Percentiles rank a stretch among this genome's conserved stretches.
Evolutionary conservation across 2,329 filamentous ascomycete genomes (phyloP).

Genomic region (Biscogniauxia sp.): DNA sequence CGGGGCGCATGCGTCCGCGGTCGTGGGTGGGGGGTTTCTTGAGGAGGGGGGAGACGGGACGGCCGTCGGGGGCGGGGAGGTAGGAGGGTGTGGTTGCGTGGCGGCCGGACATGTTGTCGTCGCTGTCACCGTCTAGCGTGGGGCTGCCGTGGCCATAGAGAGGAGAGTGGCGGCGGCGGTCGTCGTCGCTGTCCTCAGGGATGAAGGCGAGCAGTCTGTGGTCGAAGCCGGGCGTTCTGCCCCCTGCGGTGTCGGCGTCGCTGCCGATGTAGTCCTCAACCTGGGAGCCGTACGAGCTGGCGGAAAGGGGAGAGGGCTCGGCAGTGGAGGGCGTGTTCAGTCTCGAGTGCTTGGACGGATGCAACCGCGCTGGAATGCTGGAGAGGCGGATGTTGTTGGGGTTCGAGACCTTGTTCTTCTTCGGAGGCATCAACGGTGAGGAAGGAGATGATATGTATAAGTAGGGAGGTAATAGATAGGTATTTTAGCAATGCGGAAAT

Average conservation of each 20-base stretch:
- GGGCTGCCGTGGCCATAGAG: conserved; percentile 3
- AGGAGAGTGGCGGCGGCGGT: conserved; percentile 5
- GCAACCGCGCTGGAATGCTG: conserved; percentile 23
- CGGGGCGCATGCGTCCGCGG: conserved; percentile 26
- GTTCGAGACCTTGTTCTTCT: conserved; percentile 4
- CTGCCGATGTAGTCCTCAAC: conserved; percentile 29
- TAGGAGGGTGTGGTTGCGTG: conserved; percentile 40
- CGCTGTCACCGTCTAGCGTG: conserved; percentile 29
- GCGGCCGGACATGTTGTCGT: conserved; percentile 37
- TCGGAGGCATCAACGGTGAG: conserved; percentile 23
- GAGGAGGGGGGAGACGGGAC: conserved; percentile 42
- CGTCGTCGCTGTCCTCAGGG: conserved; percentile 18
- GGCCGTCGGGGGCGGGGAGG: conserved; percentile 45
- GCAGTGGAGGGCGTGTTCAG: conserved; percentile 4
- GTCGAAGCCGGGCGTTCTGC: conserved; percentile 24
- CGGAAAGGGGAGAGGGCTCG: conserved; percentile 22
- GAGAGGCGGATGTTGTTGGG: conserved; percentile 25
- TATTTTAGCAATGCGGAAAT: too few species aligned
- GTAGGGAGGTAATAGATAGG: too few species aligned
- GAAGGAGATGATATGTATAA: conserved; percentile 3
- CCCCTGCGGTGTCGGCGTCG: conserved; percentile 27
- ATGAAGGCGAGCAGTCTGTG: conserved; percentile 19
- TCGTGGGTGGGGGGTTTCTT: conserved; percentile 34
- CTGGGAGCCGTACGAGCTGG: conserved; percentile 25
- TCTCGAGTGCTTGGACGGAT: conserved; percentile 17